Percentiles rank a stretch among this genome's conserved stretches.
phyloP scores from a whole-genome alignment of 2,329 filamentous ascomycete genomes.

The Cladosporium sp. region DNA sequence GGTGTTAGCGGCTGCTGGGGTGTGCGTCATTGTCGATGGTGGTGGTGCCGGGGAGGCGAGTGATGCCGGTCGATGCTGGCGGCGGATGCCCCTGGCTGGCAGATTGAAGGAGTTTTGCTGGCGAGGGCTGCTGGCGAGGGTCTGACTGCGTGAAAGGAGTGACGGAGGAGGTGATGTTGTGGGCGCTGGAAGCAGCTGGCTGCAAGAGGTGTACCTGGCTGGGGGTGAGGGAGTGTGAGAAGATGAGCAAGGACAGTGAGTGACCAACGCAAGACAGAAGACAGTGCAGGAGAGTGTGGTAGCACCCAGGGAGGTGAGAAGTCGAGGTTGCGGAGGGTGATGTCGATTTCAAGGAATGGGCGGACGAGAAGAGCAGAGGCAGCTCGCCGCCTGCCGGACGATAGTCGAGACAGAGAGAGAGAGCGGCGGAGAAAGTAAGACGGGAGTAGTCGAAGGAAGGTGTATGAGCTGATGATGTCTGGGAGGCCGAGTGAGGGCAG shows the following conservation, averaged over 20 bases:
- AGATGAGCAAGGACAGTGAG: slow-evolving; percentile 6
- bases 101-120: slow-evolving; percentile 1
- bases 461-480: background rate
- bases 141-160: slow-evolving; percentile 14
- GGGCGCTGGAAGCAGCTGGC: slow-evolving; percentile 9
- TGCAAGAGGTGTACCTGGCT: slow-evolving; percentile 7
- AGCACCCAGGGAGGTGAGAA: background rate
- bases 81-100: slow-evolving; percentile 4
- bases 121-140: background rate
- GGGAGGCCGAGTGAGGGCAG: background rate
- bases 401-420: too few relatives aligned
- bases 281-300: background rate
- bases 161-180: background rate
- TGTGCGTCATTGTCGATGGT: slow-evolving; percentile 29
- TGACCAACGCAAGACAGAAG: background rate
- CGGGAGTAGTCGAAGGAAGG: background rate
- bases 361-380: background rate
- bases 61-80: slow-evolving; percentile 12
- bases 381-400: slow-evolving; percentile 5
- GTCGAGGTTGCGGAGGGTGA: background rate
- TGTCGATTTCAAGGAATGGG: background rate
- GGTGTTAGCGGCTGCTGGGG: slow-evolving; percentile 20
- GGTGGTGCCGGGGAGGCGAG: slow-evolving; percentile 8
- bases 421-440: background rate
- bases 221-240: background rate